Evolutionary conservation across 1,139 yeast genomes (phyloP), one percentile per base, ranked within the genome.

Genomic region (Yamadazyma friedrichii): DNA sequence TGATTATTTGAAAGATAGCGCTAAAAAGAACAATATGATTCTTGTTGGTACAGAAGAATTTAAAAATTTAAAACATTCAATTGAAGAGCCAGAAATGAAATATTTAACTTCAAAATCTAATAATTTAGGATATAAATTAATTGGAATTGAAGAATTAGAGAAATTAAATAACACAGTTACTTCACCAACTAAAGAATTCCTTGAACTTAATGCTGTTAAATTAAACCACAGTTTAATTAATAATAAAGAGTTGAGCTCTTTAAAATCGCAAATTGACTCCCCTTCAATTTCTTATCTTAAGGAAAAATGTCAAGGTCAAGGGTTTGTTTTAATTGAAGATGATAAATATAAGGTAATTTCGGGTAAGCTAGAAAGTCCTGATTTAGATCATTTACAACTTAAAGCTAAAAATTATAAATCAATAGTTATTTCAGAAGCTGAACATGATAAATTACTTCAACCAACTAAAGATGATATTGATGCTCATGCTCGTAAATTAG

Each of bases 211-310:
- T 20, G 56, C 42, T 39, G 40, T 12, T 32, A 41, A 25, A 51
- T 52, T n/a, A 32, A 44, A 46, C 24, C 27, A 27, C 8, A 16
- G 30, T 11, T 35, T 54, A 15, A 34, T 52, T n/a, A 34, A 31
- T 9, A 20, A 31, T 9, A 32, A 39, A 15, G 45, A 43, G 9
- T 39, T 42, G 15, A 27, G 42, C 3, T 28, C 22, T 3, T 59
- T 38, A 38, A 58, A 20, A 36, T 47, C 24, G 45, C 53, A 25
- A 50, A 50, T 40, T 2, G 45, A 53, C 0, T 41, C 54, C 0
- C 65, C 70, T 25, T 39, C 58, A 6, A 34, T 48, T 3, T 57
- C 55, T 3, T 63, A 52, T 40, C 39, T 70, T 9, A 40, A 46
- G 5, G 49, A 51, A 12, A 59, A 59, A 31, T 70, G 72, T 13